phyloP scores from a whole-genome alignment of 176 grass and related monocot genomes.

The Triticum dicoccoides region DNA sequence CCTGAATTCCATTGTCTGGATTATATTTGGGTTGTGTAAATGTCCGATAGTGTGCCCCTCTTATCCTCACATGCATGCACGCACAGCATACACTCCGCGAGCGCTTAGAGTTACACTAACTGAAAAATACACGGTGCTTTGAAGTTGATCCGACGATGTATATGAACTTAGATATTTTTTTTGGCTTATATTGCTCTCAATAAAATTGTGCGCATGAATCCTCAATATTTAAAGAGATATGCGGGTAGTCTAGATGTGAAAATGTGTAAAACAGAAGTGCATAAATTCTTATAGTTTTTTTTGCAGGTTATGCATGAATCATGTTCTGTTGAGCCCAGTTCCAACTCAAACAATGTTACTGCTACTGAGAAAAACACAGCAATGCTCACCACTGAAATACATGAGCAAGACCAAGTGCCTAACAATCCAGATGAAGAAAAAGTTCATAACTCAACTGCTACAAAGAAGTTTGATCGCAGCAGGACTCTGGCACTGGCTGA shows the following conservation, averaged over 20 bases:
- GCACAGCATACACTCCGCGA: too few relatives aligned
- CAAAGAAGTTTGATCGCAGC: neutral
- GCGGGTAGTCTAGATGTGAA: neutral
- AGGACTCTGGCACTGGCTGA: neutral
- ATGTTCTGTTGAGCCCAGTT: neutral
- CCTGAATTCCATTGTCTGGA: too few relatives aligned
- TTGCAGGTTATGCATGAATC: neutral
- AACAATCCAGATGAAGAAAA: neutral
- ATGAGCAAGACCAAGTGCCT: neutral
- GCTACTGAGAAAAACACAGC: accelerated
- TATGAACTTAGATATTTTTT: too few relatives aligned
- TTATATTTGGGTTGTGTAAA: too few relatives aligned
- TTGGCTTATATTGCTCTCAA: too few relatives aligned
- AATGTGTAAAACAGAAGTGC: neutral
- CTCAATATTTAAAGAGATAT: too few relatives aligned
- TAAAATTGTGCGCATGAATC: too few relatives aligned
- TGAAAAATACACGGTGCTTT: too few relatives aligned
- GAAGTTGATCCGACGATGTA: too few relatives aligned
- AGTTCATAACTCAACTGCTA: neutral
- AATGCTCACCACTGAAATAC: neutral
- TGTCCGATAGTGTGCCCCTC: too few relatives aligned
- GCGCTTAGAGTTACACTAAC: too few relatives aligned
- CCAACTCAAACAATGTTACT: neutral
- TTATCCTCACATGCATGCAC: too few relatives aligned
- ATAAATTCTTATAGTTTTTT: neutral